phyloP scores from a whole-genome alignment of 257 asterid genomes.

The Penstemon newberryi region DNA sequence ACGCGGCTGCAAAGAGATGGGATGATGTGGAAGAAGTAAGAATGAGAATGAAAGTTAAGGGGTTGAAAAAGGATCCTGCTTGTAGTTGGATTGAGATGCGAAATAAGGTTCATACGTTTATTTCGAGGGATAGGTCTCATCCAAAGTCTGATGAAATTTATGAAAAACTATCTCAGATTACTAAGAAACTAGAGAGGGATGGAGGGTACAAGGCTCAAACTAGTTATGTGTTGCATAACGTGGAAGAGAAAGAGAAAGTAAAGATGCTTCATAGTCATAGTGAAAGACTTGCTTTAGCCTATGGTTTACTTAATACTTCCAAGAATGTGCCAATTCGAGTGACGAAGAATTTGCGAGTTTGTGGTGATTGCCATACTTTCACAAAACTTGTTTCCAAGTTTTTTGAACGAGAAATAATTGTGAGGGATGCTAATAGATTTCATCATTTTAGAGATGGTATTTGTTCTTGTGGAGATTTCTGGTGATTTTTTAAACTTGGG shows the following conservation, averaged over 20 bases:
- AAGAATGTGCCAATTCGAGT: conserved; percentile 48
- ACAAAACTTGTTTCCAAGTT: conserved; percentile 59
- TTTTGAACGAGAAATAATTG: conserved; percentile 55
- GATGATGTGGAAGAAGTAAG: conserved; percentile 70
- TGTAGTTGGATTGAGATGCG: conserved; percentile 88
- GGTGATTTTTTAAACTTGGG: conserved; percentile 43
- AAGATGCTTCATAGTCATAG: conserved; percentile 70
- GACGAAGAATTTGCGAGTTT: conserved; percentile 73
- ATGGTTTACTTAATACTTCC: conserved; percentile 54
- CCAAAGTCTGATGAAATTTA: conserved; percentile 54
- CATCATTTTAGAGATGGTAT: conserved; percentile 74
- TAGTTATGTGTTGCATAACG: conserved; percentile 54
- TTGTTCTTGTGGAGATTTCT: conserved; percentile 86
- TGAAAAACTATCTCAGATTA: conserved; percentile 43
- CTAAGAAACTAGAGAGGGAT: conserved; percentile 50
- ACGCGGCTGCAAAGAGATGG: conserved; percentile 75
- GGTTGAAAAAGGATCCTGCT: conserved; percentile 78
- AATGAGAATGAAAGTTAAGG: conserved; percentile 53
- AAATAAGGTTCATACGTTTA: conserved; percentile 57
- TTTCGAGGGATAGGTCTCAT: conserved; percentile 66
- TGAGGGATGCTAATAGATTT: conserved; percentile 76
- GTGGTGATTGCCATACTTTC: conserved; percentile 76
- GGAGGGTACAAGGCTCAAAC: conserved; percentile 72
- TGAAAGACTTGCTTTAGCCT: conserved; percentile 81
- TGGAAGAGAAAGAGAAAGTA: conserved; percentile 59